phyloP scores from a whole-genome alignment of 108 stramenopile genomes.

The Stephanodiscus triporus region DNA sequence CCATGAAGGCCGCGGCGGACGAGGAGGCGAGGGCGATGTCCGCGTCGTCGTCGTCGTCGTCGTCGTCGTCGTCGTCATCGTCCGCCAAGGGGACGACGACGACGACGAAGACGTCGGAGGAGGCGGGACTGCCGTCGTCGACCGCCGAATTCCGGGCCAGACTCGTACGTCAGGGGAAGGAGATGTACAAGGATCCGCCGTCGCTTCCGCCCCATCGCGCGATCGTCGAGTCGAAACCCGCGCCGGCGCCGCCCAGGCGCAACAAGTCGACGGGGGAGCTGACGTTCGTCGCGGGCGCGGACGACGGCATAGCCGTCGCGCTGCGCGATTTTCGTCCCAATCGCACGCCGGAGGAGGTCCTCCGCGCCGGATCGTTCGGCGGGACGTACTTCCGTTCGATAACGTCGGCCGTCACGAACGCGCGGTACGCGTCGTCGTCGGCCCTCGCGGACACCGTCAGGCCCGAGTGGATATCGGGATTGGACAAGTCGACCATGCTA shows the following conservation, averaged over 20 bases:
- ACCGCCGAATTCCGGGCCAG: constrained; percentile 54
- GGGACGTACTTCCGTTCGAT: constrained; percentile 97
- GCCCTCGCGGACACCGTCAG: constrained; percentile 67
- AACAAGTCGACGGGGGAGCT: constrained; percentile 62
- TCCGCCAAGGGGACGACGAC: constrained; percentile 9
- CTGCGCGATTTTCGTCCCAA: constrained; percentile 92
- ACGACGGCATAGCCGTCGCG: constrained; percentile 12
- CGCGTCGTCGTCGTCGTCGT: background rate
- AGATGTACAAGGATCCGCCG: constrained; percentile 88
- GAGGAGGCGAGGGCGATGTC: constrained; percentile 18
- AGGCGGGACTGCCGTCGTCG: constrained; percentile 52
- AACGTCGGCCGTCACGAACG: constrained; percentile 81
- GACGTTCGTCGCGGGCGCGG: constrained; percentile 52
- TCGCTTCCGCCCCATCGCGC: constrained; percentile 62
- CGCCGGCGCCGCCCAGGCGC: constrained; percentile 44
- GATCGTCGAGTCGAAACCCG: constrained; percentile 41
- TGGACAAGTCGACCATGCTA: constrained; percentile 60
- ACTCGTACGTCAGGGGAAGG: constrained; percentile 68
- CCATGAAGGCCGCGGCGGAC: constrained; percentile 53
- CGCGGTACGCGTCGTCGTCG: constrained; percentile 69
- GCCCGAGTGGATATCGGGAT: constrained; percentile 79
- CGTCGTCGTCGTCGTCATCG: background rate
- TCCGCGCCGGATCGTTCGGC: constrained; percentile 92
- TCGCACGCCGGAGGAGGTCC: constrained; percentile 91
- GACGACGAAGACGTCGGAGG: constrained; percentile 3